Percentiles rank a stretch among this genome's conserved stretches.
These are phyloP conservation scores for Ganoderma resinaceum DNA, from an alignment of 1,284 basidiomycete species.

Conservation along the genomic window DNA sequence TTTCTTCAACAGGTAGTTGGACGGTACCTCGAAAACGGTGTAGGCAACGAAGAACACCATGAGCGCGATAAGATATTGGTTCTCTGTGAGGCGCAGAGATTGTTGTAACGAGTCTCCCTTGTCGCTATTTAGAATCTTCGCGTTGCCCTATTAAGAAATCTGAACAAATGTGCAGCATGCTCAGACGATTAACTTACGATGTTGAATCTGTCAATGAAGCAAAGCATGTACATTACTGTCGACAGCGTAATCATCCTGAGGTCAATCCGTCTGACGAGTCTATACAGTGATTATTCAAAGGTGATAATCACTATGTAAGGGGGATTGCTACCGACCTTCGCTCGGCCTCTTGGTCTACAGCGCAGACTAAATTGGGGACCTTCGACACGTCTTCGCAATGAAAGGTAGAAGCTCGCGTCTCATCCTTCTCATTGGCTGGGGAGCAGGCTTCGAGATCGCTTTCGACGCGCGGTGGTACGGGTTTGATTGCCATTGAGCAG, in stretches of 20 bases:
- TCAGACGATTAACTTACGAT: conserved; percentile 20
- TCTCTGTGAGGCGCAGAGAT: conserved; percentile 37
- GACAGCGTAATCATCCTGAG: conserved; percentile 19
- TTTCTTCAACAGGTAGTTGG: conserved; percentile 52
- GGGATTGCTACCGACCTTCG: conserved; percentile 13
- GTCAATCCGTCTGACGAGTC: conserved; percentile 25
- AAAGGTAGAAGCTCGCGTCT: conserved; percentile 14
- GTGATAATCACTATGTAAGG: background rate
- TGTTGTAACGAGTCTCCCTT: conserved; percentile 44
- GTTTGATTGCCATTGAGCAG: background rate
- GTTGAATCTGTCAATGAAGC: conserved; percentile 28
- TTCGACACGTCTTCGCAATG: conserved; percentile 13
- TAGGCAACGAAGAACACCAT: conserved; percentile 49
- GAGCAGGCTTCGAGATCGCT: background rate
- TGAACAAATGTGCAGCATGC: background rate
- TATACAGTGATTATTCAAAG: conserved; percentile 2
- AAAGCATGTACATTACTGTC: conserved; percentile 27
- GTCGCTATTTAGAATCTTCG: conserved; percentile 45
- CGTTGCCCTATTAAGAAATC: conserved; percentile 40
- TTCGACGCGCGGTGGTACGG: background rate
- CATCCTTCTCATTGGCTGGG: background rate
- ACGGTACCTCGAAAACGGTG: conserved; percentile 46
- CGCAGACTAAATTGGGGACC: background rate
- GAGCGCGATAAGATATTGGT: conserved; percentile 45
- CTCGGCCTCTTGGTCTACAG: conserved; percentile 14